Percentiles rank a stretch among this genome's conserved stretches.
Conservation (phyloP, 345 rosid genomes). For the Dovyalis caffra region DNA sequence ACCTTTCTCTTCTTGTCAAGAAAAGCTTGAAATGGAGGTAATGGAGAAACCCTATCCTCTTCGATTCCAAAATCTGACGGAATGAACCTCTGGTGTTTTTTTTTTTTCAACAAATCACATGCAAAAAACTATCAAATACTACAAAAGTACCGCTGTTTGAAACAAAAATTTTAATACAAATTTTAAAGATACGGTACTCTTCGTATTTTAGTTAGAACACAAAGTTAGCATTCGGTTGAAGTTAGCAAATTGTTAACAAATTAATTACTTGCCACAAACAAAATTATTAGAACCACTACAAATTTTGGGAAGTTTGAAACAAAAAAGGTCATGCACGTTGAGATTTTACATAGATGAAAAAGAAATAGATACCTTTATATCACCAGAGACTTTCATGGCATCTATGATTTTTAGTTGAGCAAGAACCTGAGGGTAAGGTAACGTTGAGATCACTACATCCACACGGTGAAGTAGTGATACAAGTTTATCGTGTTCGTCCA, state of each 20-base stretch:
- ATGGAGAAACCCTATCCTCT: slow-evolving; percentile 30
- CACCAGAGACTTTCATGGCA: slow-evolving; percentile 48
- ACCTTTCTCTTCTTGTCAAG: slow-evolving; percentile 37
- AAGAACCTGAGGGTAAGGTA: slow-evolving; percentile 30
- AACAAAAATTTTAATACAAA: too few relatives aligned
- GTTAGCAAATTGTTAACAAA: too few relatives aligned
- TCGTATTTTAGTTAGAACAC: too few relatives aligned
- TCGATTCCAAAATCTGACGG: slow-evolving; percentile 51
- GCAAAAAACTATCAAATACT: too few relatives aligned
- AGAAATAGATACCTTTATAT: slow-evolving; percentile 34
- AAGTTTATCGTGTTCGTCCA: slow-evolving; percentile 44
- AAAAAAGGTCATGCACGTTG: neutral
- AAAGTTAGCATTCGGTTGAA: too few relatives aligned
- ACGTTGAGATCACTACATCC: slow-evolving; percentile 42
- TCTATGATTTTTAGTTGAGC: slow-evolving; percentile 40
- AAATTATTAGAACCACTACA: neutral
- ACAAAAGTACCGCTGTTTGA: too few relatives aligned
- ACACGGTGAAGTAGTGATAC: slow-evolving; percentile 26
- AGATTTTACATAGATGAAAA: neutral
- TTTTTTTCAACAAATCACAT: too few relatives aligned
- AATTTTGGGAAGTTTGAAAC: too few relatives aligned
- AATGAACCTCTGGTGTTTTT: slow-evolving; percentile 49
- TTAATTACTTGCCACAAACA: too few relatives aligned
- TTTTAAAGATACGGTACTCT: too few relatives aligned
- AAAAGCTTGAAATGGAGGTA: slow-evolving; percentile 37